These are phyloP conservation scores for Herpetomonas samuelpessoai DNA, from an alignment of 208 protist species.

Conservation along the genomic window DNA sequence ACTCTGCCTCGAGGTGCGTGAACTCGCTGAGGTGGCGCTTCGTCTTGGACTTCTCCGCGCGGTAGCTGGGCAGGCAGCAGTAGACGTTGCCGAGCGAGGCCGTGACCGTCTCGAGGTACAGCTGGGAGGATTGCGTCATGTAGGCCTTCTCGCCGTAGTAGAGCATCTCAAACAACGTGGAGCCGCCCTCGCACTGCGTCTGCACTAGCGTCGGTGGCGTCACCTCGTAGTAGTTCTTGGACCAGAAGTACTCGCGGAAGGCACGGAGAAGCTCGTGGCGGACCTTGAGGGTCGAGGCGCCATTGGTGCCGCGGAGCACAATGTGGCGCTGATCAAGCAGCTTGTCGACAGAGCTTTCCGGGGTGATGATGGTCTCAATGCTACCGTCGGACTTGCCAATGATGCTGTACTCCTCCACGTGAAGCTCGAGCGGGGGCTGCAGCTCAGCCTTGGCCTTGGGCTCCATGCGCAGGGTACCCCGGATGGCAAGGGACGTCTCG, in stretches of 20 bases:
- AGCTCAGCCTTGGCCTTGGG: constrained; percentile 80
- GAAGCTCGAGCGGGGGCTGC: constrained; percentile 81
- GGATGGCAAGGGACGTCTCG: constrained; percentile 87
- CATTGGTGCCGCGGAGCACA: constrained; percentile 89
- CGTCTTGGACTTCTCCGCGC: constrained; percentile 98
- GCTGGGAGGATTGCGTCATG: constrained; percentile 98
- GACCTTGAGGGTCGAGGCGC: constrained; percentile 89
- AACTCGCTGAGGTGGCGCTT: constrained; percentile 98
- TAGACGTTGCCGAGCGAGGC: constrained; percentile 96
- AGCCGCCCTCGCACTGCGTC: constrained; percentile 97
- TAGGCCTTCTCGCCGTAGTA: constrained; percentile 98
- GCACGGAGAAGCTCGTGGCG: constrained; percentile 85
- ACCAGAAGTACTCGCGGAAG: constrained; percentile 97
- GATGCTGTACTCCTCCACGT: constrained; percentile 86
- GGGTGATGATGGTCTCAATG: constrained; percentile 88
- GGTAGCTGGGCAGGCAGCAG: constrained; percentile 96
- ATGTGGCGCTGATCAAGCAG: constrained; percentile 96
- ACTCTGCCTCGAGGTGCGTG: constrained; percentile 98
- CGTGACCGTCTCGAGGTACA: constrained; percentile 98
- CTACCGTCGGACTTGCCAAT: constrained; percentile 79
- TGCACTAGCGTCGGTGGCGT: constrained; percentile 98
- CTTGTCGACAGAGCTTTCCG: constrained; percentile 92
- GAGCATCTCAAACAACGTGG: constrained; percentile 97
- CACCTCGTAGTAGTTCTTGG: constrained; percentile 92
- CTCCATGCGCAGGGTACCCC: constrained; percentile 65